phyloP scores from a whole-genome alignment of 345 rosid genomes.

The Cardamine occulta region DNA sequence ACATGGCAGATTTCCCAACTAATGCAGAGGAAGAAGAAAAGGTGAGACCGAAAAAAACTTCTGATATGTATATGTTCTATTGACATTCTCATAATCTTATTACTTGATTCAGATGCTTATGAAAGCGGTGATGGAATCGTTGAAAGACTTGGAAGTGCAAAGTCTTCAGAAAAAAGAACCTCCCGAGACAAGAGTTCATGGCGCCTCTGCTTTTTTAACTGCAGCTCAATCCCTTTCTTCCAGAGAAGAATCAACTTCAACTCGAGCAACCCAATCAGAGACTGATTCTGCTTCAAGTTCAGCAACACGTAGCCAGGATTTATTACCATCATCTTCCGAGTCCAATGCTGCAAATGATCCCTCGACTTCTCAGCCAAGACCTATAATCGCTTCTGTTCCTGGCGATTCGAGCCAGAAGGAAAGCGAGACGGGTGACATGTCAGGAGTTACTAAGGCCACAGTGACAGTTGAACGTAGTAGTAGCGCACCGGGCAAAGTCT shows the following conservation, averaged over 20 bases:
- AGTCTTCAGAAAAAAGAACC: slow-evolving; percentile 44
- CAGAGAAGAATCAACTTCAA: slow-evolving; percentile 50
- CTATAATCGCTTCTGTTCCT: slow-evolving; percentile 39
- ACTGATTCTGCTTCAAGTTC: slow-evolving; percentile 42
- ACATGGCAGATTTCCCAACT: slow-evolving; percentile 71
- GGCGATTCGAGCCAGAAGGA: slow-evolving; percentile 43
- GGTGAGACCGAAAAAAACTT: slow-evolving; percentile 46
- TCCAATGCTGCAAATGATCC: slow-evolving; percentile 26
- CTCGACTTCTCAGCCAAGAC: slow-evolving; percentile 28
- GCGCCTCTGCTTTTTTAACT: slow-evolving; percentile 27
- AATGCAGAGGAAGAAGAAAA: slow-evolving; percentile 83
- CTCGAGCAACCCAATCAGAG: slow-evolving; percentile 43
- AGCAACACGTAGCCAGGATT: slow-evolving; percentile 32
- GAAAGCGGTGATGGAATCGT: slow-evolving; percentile 78
- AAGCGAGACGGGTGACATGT: slow-evolving; percentile 57
- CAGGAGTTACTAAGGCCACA: slow-evolving; percentile 74
- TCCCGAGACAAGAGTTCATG: slow-evolving; percentile 39
- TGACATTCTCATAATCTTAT: neutral
- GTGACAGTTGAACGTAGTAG: slow-evolving; percentile 68
- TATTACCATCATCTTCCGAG: slow-evolving; percentile 22
- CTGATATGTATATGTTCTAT: neutral
- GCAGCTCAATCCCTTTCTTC: slow-evolving; percentile 42
- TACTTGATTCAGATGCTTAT: slow-evolving; percentile 70
- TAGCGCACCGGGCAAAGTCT: slow-evolving; percentile 62
- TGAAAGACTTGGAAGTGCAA: slow-evolving; percentile 67